Conservation (phyloP, 2,329 filamentous ascomycete genomes). For the Trichophyton simii region DNA sequence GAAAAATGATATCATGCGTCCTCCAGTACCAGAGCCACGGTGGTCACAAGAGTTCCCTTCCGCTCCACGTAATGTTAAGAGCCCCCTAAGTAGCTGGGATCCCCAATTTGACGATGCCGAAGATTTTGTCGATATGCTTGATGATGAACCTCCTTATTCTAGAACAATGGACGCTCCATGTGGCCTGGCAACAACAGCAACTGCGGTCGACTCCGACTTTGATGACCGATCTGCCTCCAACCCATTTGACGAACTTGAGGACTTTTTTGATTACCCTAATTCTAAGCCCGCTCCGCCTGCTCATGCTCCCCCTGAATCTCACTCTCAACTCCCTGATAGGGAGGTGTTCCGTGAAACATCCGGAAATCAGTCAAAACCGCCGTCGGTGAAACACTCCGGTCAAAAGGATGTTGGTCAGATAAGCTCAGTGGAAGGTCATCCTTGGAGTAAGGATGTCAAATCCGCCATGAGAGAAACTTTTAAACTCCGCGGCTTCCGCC, state of each 20-base stretch:
- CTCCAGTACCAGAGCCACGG: not conserved
- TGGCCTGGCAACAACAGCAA: constrained; percentile 12
- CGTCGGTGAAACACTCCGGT: constrained; percentile 21
- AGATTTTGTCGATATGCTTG: not conserved
- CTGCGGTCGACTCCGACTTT: constrained; percentile 33
- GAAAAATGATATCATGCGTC: not conserved
- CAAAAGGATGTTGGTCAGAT: not conserved
- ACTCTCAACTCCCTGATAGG: constrained; percentile 15
- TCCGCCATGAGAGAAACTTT: constrained; percentile 71
- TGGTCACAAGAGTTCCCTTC: not conserved
- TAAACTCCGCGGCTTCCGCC: constrained; percentile 71
- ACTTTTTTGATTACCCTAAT: constrained; percentile 6
- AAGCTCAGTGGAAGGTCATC: constrained; percentile 27
- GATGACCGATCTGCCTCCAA: constrained; percentile 35
- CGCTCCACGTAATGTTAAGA: not conserved
- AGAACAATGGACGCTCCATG: constrained; percentile 12
- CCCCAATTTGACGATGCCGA: not conserved
- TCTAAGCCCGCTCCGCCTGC: constrained; percentile 10
- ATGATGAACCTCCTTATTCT: not conserved
- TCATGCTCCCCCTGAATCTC: not conserved
- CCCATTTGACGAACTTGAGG: constrained; percentile 21
- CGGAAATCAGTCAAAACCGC: constrained; percentile 25
- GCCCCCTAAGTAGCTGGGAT: not conserved
- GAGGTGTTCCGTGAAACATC: constrained; percentile 32
- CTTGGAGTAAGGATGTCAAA: constrained; percentile 80